Evolutionary conservation across 2,329 filamentous ascomycete genomes (phyloP).

Genomic region (Periconia macrospinosa): DNA sequence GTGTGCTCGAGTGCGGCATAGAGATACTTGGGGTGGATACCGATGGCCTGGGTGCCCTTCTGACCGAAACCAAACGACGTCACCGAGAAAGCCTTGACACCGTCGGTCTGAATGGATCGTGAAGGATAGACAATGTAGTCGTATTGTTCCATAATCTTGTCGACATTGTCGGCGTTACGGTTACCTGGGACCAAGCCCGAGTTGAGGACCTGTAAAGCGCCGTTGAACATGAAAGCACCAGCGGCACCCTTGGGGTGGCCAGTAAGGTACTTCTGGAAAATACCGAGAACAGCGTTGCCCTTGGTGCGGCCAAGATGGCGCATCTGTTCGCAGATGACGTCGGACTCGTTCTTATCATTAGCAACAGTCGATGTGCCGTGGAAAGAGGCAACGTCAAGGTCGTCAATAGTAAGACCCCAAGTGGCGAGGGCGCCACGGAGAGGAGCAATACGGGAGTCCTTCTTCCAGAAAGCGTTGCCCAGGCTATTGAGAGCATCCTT

Average conservation of each 20-base stretch:
- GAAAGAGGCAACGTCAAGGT: constrained; percentile 94
- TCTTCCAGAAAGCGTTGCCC: constrained; percentile 99
- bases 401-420: constrained; percentile 97
- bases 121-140: constrained; percentile 98
- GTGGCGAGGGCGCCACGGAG: constrained; percentile 94
- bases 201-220: constrained; percentile 93
- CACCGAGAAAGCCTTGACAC: constrained; percentile 97
- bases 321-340: constrained; percentile 95
- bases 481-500: constrained; percentile 90
- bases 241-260: constrained; percentile 99
- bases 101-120: constrained; percentile 93
- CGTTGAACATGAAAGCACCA: constrained; percentile 99
- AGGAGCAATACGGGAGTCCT: constrained; percentile 88
- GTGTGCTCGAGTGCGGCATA: constrained; percentile 90
- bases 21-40: constrained; percentile 94
- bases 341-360: constrained; percentile 99
- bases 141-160: constrained; percentile 94
- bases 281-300: constrained; percentile 92
- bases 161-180: constrained; percentile 96
- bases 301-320: constrained; percentile 92
- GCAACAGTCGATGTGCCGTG: constrained; percentile 98
- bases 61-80: constrained; percentile 99
- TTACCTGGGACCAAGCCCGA: constrained; percentile 93
- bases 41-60: constrained; percentile 96
- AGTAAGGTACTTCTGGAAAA: constrained; percentile 99